Evolutionary conservation across 2,329 filamentous ascomycete genomes (phyloP).

Genomic region (Xylariaceae sp.): DNA sequence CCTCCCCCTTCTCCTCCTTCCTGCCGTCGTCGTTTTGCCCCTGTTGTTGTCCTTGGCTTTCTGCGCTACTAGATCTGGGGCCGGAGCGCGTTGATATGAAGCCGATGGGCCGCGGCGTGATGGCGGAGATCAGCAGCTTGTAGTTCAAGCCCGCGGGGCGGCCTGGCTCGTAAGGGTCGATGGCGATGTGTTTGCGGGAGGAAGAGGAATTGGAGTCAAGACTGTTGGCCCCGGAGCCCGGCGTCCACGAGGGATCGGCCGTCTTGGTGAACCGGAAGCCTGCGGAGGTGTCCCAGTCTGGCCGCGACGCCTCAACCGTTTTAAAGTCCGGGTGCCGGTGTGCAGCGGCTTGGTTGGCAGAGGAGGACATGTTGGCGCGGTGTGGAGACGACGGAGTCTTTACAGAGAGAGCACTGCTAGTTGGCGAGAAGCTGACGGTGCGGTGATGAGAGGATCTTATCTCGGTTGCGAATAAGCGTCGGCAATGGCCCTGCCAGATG

Average conservation of each 20-base stretch:
- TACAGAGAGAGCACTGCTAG: background rate
- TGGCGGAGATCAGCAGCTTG: slow-evolving; percentile 84
- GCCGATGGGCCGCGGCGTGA: slow-evolving; percentile 82
- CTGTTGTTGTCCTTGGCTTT: too few relatives aligned
- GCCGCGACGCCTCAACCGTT: slow-evolving; percentile 68
- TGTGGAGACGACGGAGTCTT: background rate
- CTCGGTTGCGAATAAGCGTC: background rate
- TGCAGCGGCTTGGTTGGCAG: slow-evolving; percentile 39
- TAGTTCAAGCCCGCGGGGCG: slow-evolving; percentile 78
- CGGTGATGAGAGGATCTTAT: background rate
- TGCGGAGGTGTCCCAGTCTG: slow-evolving; percentile 59
- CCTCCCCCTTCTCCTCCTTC: too few relatives aligned
- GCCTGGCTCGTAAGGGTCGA: slow-evolving; percentile 78
- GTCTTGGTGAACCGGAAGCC: slow-evolving; percentile 67
- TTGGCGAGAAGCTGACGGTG: background rate
- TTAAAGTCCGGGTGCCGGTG: slow-evolving; percentile 77
- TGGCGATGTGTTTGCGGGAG: slow-evolving; percentile 67
- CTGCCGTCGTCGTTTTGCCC: too few relatives aligned
- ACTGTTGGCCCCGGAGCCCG: slow-evolving; percentile 69
- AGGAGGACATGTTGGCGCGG: slow-evolving; percentile 32
- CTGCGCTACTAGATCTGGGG: background rate
- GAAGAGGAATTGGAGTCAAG: slow-evolving; percentile 33
- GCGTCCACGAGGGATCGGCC: slow-evolving; percentile 67
- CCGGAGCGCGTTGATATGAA: slow-evolving; percentile 60
- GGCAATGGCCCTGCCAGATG: slow-evolving; percentile 20